phyloP scores from a whole-genome alignment of 2,329 filamentous ascomycete species.

The Phyllosticta citribraziliensis region DNA sequence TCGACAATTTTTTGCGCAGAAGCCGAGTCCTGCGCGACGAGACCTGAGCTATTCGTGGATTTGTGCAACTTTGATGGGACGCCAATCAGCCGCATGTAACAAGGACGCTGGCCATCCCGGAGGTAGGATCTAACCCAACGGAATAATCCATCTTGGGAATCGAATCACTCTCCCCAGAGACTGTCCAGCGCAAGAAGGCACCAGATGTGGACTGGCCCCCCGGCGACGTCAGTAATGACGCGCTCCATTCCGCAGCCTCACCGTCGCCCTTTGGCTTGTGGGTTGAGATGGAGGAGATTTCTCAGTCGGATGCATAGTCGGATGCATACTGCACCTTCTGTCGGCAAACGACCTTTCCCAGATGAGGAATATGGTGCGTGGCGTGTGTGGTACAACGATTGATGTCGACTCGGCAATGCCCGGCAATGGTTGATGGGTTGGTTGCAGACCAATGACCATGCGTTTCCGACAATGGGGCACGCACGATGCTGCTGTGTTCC shows the following conservation, averaged over 20 bases:
- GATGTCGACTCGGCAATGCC: neutral
- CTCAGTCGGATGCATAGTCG: neutral
- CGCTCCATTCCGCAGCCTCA: neutral
- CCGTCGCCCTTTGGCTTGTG: neutral
- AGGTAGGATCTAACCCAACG: neutral
- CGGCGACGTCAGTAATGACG: neutral
- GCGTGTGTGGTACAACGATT: neutral
- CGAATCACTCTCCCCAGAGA: neutral
- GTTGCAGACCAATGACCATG: neutral
- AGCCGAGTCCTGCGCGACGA: neutral
- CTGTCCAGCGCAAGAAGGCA: neutral
- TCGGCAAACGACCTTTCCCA: neutral
- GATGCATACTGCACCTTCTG: neutral
- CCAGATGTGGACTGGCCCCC: neutral
- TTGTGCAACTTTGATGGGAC: neutral
- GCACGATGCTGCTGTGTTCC: neutral
- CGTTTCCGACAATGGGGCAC: neutral
- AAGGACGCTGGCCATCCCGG: neutral
- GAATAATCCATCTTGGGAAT: neutral
- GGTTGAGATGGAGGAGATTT: neutral
- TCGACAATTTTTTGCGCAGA: neutral
- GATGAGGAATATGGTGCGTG: neutral
- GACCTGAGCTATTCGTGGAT: neutral
- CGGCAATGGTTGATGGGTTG: neutral
- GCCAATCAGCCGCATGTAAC: neutral